Evolutionary conservation across 495 filamentous ascomycete genomes (phyloP), one percentile per base, ranked within the genome.

Genomic region (Penicillium tannophilum): DNA sequence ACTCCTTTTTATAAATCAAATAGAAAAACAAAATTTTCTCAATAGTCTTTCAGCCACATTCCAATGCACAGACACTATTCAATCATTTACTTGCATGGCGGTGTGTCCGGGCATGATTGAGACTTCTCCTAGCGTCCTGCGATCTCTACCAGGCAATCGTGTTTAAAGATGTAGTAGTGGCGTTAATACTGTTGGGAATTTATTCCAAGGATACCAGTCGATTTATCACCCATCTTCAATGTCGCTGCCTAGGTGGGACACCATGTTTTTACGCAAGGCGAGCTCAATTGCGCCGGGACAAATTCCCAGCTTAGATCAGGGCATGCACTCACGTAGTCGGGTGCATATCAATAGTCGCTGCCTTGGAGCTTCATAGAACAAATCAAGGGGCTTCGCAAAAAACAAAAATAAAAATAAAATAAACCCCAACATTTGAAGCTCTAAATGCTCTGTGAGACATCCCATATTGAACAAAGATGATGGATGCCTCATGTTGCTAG

Each of bases 31-130:
- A 26, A 51, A 23, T 30, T 28, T 47, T 51, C 17, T 24, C 17
- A 39, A 39, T 52, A 41, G 14, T 49, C 49, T 23, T 24, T 52
- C 30, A 36, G 49, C 49, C 49, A 52, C 49, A 52, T 39, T 52
- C 33, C 49, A 49, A 48, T 33, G 14, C 14, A 17, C 26, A 14
- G 46, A n/a, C 30, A 49, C n/a, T 19, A 30, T 28, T 24, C 1
- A 17, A 49, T 16, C 19, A 30, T 49, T 30, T 17, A 31, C 2
- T 17, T 17, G 26, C 10, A 11, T 41, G 49, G 49, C 49, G 49
- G 33, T 24, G 49, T 36, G 31, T 39, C 30, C 11, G 19, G 14
- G 9, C 48, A 19, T 31, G 48, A 36, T 35, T 19, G 26, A 23
- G 49, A 52, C 23, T 24, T 52, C 49, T 52, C 49, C 49, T 52